Evolutionary conservation across 768 basidiomycete genomes (phyloP).

Genomic region (Amanita molliuscula): DNA sequence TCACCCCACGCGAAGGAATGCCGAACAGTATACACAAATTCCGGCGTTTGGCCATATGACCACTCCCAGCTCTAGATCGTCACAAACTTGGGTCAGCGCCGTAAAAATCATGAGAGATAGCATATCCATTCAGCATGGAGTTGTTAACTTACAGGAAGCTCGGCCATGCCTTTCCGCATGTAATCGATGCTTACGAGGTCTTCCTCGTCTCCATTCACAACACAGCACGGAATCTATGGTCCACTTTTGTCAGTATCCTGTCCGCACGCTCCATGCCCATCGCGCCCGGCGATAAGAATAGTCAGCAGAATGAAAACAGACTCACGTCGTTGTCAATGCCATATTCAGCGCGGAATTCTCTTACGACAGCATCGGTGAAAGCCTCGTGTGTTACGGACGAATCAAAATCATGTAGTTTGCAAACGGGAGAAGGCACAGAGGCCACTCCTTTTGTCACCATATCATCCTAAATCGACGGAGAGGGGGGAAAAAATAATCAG

Average conservation of each 20-base stretch:
- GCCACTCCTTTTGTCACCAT: slow-evolving; percentile 82
- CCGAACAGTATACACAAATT: slow-evolving; percentile 61
- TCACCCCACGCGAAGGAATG: slow-evolving; percentile 42
- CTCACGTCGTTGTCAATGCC: slow-evolving; percentile 20
- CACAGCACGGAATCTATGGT: not conserved
- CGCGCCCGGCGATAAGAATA: slow-evolving; percentile 17
- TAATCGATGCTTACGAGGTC: slow-evolving; percentile 39
- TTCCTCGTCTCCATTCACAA: slow-evolving; percentile 9
- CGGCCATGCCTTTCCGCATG: slow-evolving; percentile 59
- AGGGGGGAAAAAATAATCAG: not conserved
- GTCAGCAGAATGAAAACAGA: slow-evolving; percentile 2
- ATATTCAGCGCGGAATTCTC: slow-evolving; percentile 59
- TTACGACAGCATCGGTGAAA: slow-evolving; percentile 61
- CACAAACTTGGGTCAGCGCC: not conserved
- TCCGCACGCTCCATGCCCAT: not conserved
- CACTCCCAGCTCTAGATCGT: slow-evolving; percentile 77
- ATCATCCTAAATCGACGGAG: slow-evolving; percentile 38
- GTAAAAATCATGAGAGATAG: not conserved
- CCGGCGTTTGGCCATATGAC: slow-evolving; percentile 88
- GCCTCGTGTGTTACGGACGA: slow-evolving; percentile 47
- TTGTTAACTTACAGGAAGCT: slow-evolving; percentile 48
- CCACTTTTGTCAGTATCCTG: not conserved
- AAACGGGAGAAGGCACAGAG: slow-evolving; percentile 88
- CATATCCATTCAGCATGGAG: not conserved
- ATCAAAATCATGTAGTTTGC: slow-evolving; percentile 59